Conservation (phyloP, 139 green algal species). For the Haematococcus sp. region DNA sequence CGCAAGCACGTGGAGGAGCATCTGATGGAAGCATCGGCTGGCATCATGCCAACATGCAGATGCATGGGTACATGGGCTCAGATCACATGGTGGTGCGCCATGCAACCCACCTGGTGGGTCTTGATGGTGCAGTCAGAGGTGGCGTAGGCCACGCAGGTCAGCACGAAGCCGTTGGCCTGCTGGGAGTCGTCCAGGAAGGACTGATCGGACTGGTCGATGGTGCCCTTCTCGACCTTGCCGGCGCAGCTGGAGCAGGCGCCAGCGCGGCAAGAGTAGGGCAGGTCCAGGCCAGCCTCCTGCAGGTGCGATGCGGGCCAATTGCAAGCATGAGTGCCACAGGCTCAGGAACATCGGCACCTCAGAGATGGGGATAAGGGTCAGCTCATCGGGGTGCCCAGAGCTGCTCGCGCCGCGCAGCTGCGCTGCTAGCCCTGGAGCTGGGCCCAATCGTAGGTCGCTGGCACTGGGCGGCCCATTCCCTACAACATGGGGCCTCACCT, state of each 20-base stretch:
- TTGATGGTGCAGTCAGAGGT: constrained; percentile 74
- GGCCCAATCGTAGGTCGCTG: too few species aligned
- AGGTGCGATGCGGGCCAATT: neutral
- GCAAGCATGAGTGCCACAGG: neutral
- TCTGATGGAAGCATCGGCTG: neutral
- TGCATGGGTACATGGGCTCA: neutral
- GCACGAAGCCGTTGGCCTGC: constrained; percentile 80
- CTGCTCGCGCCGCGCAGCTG: too few species aligned
- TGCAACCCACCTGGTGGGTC: constrained; percentile 52
- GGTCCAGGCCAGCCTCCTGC: constrained; percentile 72
- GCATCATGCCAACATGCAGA: neutral
- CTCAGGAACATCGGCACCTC: neutral
- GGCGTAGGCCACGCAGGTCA: constrained; percentile 92
- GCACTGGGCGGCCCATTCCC: too few species aligned
- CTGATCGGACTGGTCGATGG: constrained; percentile 85
- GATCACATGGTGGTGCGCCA: neutral
- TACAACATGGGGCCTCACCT: constrained; percentile 21
- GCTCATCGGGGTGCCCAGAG: too few species aligned
- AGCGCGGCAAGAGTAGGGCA: constrained; percentile 88
- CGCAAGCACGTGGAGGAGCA: too few species aligned
- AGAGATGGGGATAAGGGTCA: neutral
- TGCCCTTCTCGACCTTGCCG: constrained; percentile 57
- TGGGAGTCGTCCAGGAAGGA: constrained; percentile 89
- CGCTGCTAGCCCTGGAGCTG: too few species aligned
- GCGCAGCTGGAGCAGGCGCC: constrained; percentile 70